phyloP scores from a whole-genome alignment of 352 stramenopile species.

The Phytophthora pinifolia region DNA sequence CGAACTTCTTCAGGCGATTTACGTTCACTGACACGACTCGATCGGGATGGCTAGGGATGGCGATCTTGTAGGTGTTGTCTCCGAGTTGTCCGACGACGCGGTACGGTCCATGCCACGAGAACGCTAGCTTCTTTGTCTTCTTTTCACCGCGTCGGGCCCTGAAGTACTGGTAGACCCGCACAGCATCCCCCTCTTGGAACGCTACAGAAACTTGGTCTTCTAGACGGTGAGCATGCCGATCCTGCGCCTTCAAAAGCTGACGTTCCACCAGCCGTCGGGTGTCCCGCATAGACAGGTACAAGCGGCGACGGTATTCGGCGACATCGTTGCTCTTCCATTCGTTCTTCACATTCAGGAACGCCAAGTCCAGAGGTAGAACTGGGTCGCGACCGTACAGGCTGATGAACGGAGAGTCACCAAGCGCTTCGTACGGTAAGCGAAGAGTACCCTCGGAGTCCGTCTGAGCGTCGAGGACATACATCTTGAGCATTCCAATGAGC shows the following conservation, averaged over 20 bases:
- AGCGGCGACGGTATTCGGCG: not conserved
- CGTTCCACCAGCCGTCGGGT: not conserved
- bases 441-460: not conserved
- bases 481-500: not conserved
- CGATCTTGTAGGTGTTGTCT: not conserved
- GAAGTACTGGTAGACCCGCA: conserved; percentile 1
- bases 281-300: not conserved
- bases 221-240: not conserved
- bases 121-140: conserved; percentile 1
- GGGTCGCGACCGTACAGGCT: not conserved
- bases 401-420: conserved; percentile 3
- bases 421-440: not conserved
- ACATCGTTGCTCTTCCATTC: conserved; percentile 7
- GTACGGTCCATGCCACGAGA: not conserved
- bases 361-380: not conserved
- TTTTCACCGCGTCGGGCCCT: not conserved
- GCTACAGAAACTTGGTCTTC: not conserved
- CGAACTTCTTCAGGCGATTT: not conserved
- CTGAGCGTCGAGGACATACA: not conserved
- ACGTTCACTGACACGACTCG: not conserved
- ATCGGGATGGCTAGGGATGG: not conserved
- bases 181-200: not conserved
- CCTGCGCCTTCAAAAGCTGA: not conserved
- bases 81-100: not conserved
- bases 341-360: not conserved